Percentiles rank a stretch among this genome's conserved stretches.
These are phyloP conservation scores for Pythium dissimile DNA, from an alignment of 352 stramenopile genomes.

Conservation along the genomic window DNA sequence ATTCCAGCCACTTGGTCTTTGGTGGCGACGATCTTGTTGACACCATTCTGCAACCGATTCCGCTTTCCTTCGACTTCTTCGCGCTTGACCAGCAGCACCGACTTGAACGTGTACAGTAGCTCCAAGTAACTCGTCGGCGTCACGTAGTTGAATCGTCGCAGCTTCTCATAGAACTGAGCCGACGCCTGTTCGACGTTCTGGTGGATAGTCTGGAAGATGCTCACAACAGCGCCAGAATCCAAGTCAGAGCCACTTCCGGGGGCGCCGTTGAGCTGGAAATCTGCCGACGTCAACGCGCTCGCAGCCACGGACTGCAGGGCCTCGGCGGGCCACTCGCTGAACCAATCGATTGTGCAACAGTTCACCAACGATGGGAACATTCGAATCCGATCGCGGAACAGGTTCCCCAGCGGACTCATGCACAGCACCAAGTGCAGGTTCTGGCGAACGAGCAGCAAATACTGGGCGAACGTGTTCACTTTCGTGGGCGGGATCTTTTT, in stretches of 20 bases:
- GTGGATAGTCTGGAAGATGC: slow-evolving; percentile 85
- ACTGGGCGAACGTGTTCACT: slow-evolving; percentile 94
- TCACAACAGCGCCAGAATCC: slow-evolving; percentile 50
- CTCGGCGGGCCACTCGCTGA: slow-evolving; percentile 84
- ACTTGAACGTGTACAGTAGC: slow-evolving; percentile 92
- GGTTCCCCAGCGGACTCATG: slow-evolving; percentile 89
- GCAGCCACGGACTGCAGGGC: slow-evolving; percentile 79
- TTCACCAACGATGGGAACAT: slow-evolving; percentile 91
- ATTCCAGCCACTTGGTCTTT: slow-evolving; percentile 91
- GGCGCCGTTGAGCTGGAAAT: slow-evolving; percentile 55
- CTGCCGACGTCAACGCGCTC: slow-evolving; percentile 48
- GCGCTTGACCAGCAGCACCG: slow-evolving; percentile 83
- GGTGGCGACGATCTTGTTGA: slow-evolving; percentile 92
- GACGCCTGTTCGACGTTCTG: slow-evolving; percentile 86
- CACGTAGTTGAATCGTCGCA: slow-evolving; percentile 92
- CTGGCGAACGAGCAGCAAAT: slow-evolving; percentile 88
- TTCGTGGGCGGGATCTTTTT: slow-evolving; percentile 90
- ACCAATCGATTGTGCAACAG: slow-evolving; percentile 89
- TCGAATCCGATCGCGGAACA: slow-evolving; percentile 90
- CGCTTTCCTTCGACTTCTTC: slow-evolving; percentile 87
- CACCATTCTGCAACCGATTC: slow-evolving; percentile 84
- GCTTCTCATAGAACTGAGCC: slow-evolving; percentile 80
- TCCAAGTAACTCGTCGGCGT: slow-evolving; percentile 94
- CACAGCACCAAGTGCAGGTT: slow-evolving; percentile 92
- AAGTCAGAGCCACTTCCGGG: slow-evolving; percentile 31